Conservation (phyloP, 2,329 filamentous ascomycete genomes). For the Ascochyta pisi region DNA sequence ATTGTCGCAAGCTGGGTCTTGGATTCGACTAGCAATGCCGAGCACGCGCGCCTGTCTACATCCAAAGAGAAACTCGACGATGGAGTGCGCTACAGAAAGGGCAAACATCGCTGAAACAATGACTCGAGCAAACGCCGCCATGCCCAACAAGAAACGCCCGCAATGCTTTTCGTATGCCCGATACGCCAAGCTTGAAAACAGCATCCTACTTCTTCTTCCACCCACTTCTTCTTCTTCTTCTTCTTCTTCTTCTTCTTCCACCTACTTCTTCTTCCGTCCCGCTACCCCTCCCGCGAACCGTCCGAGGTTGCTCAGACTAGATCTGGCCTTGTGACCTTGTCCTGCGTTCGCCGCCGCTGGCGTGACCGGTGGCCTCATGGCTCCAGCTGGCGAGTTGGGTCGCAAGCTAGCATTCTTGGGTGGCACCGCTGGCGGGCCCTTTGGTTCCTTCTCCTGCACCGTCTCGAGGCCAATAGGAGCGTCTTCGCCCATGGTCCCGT, state of each 20-base stretch:
- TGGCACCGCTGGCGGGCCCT: constrained; percentile 35
- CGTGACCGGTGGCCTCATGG: constrained; percentile 30
- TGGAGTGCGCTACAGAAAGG: constrained; percentile 51
- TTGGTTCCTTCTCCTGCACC: constrained; percentile 39
- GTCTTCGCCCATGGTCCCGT: constrained; percentile 50
- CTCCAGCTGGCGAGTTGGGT: constrained; percentile 32
- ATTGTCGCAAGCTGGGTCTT: constrained; percentile 75
- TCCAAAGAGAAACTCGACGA: constrained; percentile 38
- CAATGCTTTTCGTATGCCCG: constrained; percentile 31
- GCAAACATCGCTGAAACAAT: constrained; percentile 51
- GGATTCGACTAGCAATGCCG: constrained; percentile 33
- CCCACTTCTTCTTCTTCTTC: no score
- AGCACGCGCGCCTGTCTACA: constrained; percentile 19
- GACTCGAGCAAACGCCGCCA: constrained; percentile 14
- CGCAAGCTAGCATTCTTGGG: constrained; percentile 31
- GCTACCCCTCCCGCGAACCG: constrained; percentile 53
- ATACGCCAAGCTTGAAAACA: constrained; percentile 12
- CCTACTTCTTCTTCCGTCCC: constrained; percentile 47
- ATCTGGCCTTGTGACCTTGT: constrained; percentile 46
- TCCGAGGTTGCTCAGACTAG: constrained; percentile 54
- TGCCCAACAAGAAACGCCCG: constrained; percentile 25
- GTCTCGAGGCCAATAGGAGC: constrained; percentile 26
- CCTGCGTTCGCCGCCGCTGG: constrained; percentile 23
- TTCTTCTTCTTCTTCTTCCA: no score
- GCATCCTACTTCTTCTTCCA: no score